Base-by-base conservation (phyloP, 1,284 basidiomycete genomes). In the Cryptococcus sp. region DNA sequence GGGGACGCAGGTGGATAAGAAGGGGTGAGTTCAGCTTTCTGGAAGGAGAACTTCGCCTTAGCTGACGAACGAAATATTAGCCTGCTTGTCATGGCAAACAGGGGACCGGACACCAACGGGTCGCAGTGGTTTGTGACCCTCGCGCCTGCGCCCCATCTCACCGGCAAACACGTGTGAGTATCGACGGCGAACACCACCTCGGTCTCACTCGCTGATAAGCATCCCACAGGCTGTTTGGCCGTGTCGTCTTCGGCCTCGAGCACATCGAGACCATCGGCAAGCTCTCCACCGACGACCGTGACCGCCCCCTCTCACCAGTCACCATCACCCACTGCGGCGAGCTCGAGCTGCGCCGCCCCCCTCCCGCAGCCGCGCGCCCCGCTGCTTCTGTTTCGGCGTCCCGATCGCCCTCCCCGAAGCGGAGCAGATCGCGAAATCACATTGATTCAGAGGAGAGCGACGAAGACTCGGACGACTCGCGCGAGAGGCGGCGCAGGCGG, bases 321-420 rank as follows among this genome's bases (percentile, higher is more conserved):
- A 79, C 82, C n/a, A 85, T 97, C 56, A 77, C 80, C 2, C 88
- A 86, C 68, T 91, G 88, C 56, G 92, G 92, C 21, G 89, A 96
- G 74, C 83, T 96, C 20, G 86, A 91, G 71, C 80, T 90, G 8
- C 82, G 82, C 43, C 79, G 79, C 63, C 79, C 52, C 11, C 60
- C 50, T 21, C 50, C 64, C 9, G 39, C 53, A 9, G 18, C 43
- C 24, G 57, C 54, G 43, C 48, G 55, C 15, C 48, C 53, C 16
- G 52, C 50, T 13, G 48, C 53, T n/a, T 52, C 48, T 33, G n/a
- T 39, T 40, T 53, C 63, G 12, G 51, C 50, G 7, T 51, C 59
- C 8, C 50, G 52, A 18, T 33, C 49, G 28, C 24, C n/a, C 15
- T n/a, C n/a, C 15, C n/a, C 33, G 37, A 54, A 44, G n/a, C 42